Percentiles rank a stretch among this genome's conserved stretches.
These are phyloP conservation scores for Kernera saxatilis DNA, from an alignment of 345 rosid species.

Conservation along the genomic window DNA sequence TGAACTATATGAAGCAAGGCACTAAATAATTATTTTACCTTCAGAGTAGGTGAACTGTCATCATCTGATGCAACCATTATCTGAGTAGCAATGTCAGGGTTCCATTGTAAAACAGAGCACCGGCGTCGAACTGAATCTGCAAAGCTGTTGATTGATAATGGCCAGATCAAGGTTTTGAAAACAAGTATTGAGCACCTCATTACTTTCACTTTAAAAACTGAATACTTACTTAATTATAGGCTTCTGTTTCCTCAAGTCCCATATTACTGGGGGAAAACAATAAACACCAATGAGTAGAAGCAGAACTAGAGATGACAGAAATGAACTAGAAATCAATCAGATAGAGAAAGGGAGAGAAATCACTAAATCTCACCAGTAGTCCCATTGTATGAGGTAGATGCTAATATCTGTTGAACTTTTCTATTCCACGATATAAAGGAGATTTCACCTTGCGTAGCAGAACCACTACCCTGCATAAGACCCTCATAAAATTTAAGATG, in stretches of 20 bases:
- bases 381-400: constrained; percentile 92
- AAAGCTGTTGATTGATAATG: constrained; percentile 52
- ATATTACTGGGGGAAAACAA: constrained; percentile 54
- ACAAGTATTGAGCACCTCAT: not conserved
- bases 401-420: constrained; percentile 87
- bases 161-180: constrained; percentile 17
- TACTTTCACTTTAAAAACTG: not conserved
- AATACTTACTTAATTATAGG: constrained; percentile 76
- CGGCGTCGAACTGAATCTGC: constrained; percentile 86
- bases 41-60: constrained; percentile 70
- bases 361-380: constrained; percentile 69
- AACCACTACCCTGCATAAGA: constrained; percentile 76
- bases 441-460: constrained; percentile 94
- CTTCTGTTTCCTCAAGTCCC: constrained; percentile 98
- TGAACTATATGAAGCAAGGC: not conserved
- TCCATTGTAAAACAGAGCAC: constrained; percentile 98
- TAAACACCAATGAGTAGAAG: not conserved
- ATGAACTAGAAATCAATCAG: not conserved
- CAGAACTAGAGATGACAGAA: not conserved
- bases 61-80: constrained; percentile 98
- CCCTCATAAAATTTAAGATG: not conserved
- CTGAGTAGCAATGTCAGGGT: constrained; percentile 97
- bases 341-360: not conserved
- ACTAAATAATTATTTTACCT: constrained; percentile 44
- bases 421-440: constrained; percentile 94